Conservation (phyloP, 257 asterid species). For the Solanum appendiculatum region DNA sequence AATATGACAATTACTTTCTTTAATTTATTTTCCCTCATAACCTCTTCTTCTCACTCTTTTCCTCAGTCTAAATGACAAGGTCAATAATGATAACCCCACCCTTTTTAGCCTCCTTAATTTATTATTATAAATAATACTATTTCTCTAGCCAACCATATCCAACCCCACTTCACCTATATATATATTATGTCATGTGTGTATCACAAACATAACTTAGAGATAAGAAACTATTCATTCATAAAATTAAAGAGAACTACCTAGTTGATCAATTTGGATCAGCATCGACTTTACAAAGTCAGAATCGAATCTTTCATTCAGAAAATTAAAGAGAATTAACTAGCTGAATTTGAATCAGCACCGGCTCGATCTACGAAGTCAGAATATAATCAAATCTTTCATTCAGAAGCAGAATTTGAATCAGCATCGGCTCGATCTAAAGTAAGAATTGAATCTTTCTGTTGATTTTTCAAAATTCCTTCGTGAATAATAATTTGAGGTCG, state of each 20-base stretch:
- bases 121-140: neutral
- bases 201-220: neutral
- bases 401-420: neutral
- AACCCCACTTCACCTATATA: neutral
- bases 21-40: neutral
- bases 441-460: neutral
- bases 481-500: neutral
- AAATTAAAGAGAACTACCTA: too few species aligned
- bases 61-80: neutral
- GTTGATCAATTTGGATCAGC: too few species aligned
- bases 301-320: neutral
- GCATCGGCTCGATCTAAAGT: neutral
- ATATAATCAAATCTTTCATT: too few species aligned
- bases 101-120: neutral
- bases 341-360: neutral
- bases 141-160: neutral
- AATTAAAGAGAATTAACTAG: neutral
- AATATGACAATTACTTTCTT: neutral
- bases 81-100: neutral
- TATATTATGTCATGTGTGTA: neutral
- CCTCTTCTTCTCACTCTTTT: neutral
- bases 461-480: rapidly evolving
- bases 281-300: too few species aligned
- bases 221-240: neutral
- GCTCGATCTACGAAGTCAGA: neutral